phyloP scores from a whole-genome alignment of 805 yeast species.

The Ogataea nitratoaversa region DNA sequence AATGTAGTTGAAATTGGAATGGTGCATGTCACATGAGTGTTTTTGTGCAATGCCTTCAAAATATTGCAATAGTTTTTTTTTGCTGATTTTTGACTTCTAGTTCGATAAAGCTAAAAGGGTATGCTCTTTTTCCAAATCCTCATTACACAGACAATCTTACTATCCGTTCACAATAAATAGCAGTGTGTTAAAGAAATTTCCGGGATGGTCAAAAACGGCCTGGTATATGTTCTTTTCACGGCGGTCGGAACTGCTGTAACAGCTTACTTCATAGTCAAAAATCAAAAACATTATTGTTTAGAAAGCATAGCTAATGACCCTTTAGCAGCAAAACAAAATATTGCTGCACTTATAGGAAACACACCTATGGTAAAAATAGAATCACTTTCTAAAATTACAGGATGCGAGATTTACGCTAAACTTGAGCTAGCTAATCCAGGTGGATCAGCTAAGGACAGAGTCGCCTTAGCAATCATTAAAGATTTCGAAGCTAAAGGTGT shows the following conservation, averaged over 20 bases:
- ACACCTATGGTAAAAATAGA: slow-evolving; percentile 78
- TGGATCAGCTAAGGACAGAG: slow-evolving; percentile 93
- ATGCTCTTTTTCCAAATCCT: too few species aligned
- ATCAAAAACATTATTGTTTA: neutral
- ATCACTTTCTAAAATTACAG: slow-evolving; percentile 68
- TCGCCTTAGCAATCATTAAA: slow-evolving; percentile 78
- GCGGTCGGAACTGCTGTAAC: neutral
- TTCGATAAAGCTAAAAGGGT: too few species aligned
- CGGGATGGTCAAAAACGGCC: too few species aligned
- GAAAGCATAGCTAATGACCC: neutral
- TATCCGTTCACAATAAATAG: too few species aligned
- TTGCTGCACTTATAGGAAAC: slow-evolving; percentile 72
- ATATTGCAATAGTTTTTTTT: too few species aligned
- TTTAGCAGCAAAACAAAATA: slow-evolving; percentile 15
- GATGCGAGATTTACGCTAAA: slow-evolving; percentile 82
- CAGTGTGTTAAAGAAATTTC: too few species aligned
- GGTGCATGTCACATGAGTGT: too few species aligned
- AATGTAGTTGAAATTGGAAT: too few species aligned
- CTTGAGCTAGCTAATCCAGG: slow-evolving; percentile 86
- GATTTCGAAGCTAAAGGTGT: slow-evolving; percentile 60
- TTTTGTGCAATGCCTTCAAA: too few species aligned
- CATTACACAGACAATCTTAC: too few species aligned
- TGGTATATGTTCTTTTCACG: too few species aligned
- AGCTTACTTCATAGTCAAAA: neutral
- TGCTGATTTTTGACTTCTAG: too few species aligned